Evolutionary conservation across 805 yeast species (phyloP).

Genomic region (Candida incommunis): DNA sequence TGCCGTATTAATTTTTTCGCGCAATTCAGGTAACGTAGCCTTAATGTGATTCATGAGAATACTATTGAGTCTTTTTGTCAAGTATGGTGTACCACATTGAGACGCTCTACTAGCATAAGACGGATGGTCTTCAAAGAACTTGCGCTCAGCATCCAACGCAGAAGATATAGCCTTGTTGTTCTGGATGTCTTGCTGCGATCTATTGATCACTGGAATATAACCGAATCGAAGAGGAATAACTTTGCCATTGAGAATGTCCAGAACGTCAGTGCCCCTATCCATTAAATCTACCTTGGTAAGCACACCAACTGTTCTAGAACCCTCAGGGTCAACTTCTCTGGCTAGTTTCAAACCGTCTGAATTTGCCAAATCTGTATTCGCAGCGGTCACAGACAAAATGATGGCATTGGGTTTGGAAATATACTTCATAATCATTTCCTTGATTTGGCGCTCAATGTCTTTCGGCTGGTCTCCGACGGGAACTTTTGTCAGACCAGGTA

Average conservation of each 20-base stretch:
- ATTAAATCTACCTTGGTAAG: conserved; percentile 90
- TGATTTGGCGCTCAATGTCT: conserved; percentile 88
- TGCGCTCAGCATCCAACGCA: conserved; percentile 71
- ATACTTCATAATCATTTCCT: conserved; percentile 83
- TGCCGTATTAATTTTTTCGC: conserved; percentile 75
- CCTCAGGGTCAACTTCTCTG: conserved; percentile 96
- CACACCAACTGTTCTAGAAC: conserved; percentile 88
- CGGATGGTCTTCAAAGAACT: conserved; percentile 75
- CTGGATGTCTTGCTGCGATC: conserved; percentile 96
- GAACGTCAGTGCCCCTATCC: conserved; percentile 97
- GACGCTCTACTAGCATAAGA: conserved; percentile 83
- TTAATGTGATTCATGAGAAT: conserved; percentile 85
- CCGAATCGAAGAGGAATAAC: conserved; percentile 93
- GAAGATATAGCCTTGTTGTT: conserved; percentile 72
- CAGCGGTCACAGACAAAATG: conserved; percentile 87
- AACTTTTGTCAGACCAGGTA: conserved; percentile 95
- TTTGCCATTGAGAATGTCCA: conserved; percentile 89
- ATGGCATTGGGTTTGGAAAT: conserved; percentile 94
- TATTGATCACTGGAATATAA: conserved; percentile 89
- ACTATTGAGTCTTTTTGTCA: conserved; percentile 83
- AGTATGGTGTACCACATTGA: conserved; percentile 92
- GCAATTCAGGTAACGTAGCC: conserved; percentile 83
- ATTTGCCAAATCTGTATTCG: conserved; percentile 93
- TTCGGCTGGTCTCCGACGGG: conserved; percentile 99
- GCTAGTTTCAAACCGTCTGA: conserved; percentile 94